Evolutionary conservation across 345 rosid genomes (phyloP).

Genomic region (Camelina sativa): DNA sequence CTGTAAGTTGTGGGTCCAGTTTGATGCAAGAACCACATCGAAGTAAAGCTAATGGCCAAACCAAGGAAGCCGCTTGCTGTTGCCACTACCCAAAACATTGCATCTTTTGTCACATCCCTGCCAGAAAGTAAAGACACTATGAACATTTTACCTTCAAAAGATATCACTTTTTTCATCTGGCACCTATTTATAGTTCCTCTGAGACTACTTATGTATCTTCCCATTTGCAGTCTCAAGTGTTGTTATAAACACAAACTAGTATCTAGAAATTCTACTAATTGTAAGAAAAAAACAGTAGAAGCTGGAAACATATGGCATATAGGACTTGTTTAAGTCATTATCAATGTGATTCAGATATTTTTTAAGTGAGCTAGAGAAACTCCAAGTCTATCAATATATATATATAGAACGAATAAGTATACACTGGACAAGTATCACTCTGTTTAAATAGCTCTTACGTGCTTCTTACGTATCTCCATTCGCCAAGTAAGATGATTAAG

Average conservation of each 20-base stretch:
- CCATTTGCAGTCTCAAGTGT: not conserved
- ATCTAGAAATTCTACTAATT: not conserved
- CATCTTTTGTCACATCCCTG: slow-evolving; percentile 71
- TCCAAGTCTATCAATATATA: slow-evolving; percentile 5
- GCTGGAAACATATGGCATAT: slow-evolving; percentile 15
- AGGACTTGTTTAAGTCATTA: slow-evolving; percentile 16
- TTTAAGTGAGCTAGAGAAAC: slow-evolving; percentile 24
- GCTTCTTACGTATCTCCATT: slow-evolving; percentile 76
- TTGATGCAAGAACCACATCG: slow-evolving; percentile 95
- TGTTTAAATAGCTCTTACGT: slow-evolving; percentile 52
- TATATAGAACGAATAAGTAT: not conserved
- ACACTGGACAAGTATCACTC: slow-evolving; percentile 11
- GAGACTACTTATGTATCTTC: not conserved
- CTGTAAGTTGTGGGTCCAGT: slow-evolving; percentile 97
- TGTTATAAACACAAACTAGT: not conserved
- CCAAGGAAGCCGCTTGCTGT: slow-evolving; percentile 91
- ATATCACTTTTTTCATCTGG: not conserved
- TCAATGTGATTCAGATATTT: slow-evolving; percentile 21
- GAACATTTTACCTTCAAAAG: slow-evolving; percentile 2
- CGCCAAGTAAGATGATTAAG: slow-evolving; percentile 65
- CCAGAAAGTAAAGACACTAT: slow-evolving; percentile 16
- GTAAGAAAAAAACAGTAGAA: slow-evolving; percentile 1
- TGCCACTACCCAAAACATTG: slow-evolving; percentile 86
- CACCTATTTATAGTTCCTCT: not conserved
- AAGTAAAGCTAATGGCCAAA: slow-evolving; percentile 92